phyloP scores from a whole-genome alignment of 2,329 filamentous ascomycete species.

The Fusarium sp. region DNA sequence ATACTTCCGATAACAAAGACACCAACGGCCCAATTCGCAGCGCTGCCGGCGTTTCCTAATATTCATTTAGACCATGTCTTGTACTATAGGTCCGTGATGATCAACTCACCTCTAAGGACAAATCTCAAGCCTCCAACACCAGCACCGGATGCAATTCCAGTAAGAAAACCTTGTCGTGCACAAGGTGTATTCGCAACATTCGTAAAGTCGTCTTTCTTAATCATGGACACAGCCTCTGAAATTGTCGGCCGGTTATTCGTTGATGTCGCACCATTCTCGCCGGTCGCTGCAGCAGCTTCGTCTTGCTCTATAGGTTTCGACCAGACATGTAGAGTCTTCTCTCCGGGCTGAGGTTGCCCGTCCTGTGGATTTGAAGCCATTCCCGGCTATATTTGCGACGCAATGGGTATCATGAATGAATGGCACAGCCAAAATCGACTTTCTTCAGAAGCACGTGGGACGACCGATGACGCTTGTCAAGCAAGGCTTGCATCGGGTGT shows the following conservation, averaged over 20 bases:
- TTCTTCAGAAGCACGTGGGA: constrained; percentile 43
- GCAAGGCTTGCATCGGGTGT: constrained; percentile 32
- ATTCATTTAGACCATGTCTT: constrained; percentile 26
- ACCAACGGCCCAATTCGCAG: constrained; percentile 89
- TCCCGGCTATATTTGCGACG: constrained; percentile 52
- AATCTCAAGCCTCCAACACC: constrained; percentile 81
- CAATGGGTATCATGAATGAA: constrained; percentile 50
- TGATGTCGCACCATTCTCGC: constrained; percentile 40
- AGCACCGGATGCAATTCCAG: constrained; percentile 86
- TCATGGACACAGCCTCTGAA: constrained; percentile 75
- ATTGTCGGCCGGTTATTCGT: constrained; percentile 58
- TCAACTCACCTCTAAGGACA: constrained; percentile 78
- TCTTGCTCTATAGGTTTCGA: constrained; percentile 54
- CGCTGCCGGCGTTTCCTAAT: constrained; percentile 59
- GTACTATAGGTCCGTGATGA: not conserved
- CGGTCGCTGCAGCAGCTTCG: constrained; percentile 37
- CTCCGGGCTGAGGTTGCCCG: constrained; percentile 45
- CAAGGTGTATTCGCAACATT: constrained; percentile 86
- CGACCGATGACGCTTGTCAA: constrained; percentile 50
- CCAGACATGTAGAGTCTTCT: constrained; percentile 58
- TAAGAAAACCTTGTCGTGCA: constrained; percentile 84
- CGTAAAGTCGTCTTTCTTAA: constrained; percentile 78
- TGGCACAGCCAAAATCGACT: constrained; percentile 30
- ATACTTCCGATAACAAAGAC: constrained; percentile 80
- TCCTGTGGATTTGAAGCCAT: constrained; percentile 54